Base-by-base conservation (phyloP, 2,329 filamentous ascomycete genomes). In the Xylaria sp. region DNA sequence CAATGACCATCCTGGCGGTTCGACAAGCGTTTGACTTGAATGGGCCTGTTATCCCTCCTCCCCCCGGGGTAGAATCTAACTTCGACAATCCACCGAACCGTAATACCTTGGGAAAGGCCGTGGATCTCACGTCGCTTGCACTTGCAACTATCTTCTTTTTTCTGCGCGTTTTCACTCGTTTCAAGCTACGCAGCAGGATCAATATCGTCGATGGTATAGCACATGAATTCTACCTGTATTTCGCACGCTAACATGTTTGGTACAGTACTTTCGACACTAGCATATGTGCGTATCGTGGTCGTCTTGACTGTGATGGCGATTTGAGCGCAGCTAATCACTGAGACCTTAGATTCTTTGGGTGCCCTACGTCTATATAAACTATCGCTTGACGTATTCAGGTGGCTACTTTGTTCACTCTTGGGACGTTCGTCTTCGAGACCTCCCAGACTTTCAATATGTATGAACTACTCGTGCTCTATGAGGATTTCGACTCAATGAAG, bases 391-490 rank as follows among this genome's bases (percentile, higher is more conserved):
- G 41, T 46, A 46, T 46, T 46, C 41, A 15, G 41, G 41, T 6
- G 41, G 41, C 41, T 46, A 46, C 41, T 46, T 46, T 46, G 41
- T 46, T 46, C 41, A 46, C 18, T 18, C 41, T 46, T 46, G 41
- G 41, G 41, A 46, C 41, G n/a, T 46, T 4, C 41, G 41, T 46
- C 4, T 46, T 46, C 41, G 41, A 46, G 41, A 46, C 15, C 41
- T 46, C 41, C 41, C 41, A 46, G 41, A 46, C 18, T 46, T 46
- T 46, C 41, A 46, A 46, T 46, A 46, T n/a, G 41, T 46, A 46
- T 46, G 41, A 18, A n/a, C 41, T 46, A 5, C 18, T n/a, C 18
- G 15, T 46, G 41, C 5, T 18, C 41, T 46, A 46, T n/a, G 41
- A 3, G 2, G 8, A n/a, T 6, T 43, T 46, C 18, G 15, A n/a